Evolutionary conservation across 768 basidiomycete species (phyloP), one percentile per base, ranked within the genome.

Genomic region (Tricholomella constricta): DNA sequence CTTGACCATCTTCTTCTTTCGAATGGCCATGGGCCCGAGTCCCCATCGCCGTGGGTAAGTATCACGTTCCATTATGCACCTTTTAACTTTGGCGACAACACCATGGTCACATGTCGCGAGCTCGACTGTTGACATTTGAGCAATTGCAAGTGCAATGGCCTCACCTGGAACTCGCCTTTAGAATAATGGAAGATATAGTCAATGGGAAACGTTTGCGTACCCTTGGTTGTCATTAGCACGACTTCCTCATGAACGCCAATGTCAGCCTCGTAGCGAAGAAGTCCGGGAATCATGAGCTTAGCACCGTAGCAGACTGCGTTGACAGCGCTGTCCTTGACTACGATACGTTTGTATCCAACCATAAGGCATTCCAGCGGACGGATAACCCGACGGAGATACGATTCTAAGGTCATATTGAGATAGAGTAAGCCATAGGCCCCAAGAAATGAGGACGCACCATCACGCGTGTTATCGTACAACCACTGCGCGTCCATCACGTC

Each of bases 291-390:
- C 97, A 99, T 99, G 65, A 99, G 87, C 72, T 98, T 98, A 52
- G 97, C 97, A 58, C 97, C 97, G 71, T 99, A 98, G 76, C 96
- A 98, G 54, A 99, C 92, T 45, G 97, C 97, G 65, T 98, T 99
- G 65, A 99, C 96, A 17, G 97, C 94, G 62, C 92, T 95, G 72
- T 99, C 97, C 73, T 98, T 98, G 59, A 99, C 95, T 32, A 99
- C 97, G 56, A 99, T 93, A 54, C 97, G 89, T 75, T 98, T 99
- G 78, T 98, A 98, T 48, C 94, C 93, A 54, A 93, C 83, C 65
- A 99, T 80, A 50, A 99, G 80, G 51, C 88, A 92, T 76, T 99
- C 97, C 54, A 99, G 78, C 8, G 97, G 97, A 54, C 90, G 86
- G 62, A 99, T 91, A 50, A 89, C 94, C 54, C 97, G 87, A 48